These are phyloP conservation scores for Quercus wislizeni DNA, from an alignment of 306 rosid genomes.

Conservation along the genomic window DNA sequence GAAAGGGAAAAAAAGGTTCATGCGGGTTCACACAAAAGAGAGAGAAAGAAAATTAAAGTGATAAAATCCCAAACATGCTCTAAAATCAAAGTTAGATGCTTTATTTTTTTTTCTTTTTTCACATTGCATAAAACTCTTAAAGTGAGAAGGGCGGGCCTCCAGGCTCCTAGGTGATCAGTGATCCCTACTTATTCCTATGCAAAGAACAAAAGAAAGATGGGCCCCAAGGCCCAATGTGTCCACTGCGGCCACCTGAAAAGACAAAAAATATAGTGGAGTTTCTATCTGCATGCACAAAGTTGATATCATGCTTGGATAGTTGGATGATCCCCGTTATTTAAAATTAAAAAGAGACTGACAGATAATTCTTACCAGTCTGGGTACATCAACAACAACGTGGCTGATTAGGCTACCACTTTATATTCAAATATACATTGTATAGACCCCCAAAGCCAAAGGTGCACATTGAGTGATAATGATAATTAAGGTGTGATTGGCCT, in stretches of 20 bases:
- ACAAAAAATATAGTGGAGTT: slow-evolving; percentile 31
- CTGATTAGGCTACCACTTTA: slow-evolving; percentile 30
- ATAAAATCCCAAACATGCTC: slow-evolving; percentile 55
- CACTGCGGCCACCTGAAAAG: slow-evolving; percentile 47
- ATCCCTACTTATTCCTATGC: slow-evolving; percentile 6
- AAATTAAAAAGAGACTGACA: slow-evolving; percentile 13
- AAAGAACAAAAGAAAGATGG: slow-evolving; percentile 9
- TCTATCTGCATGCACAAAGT: slow-evolving; percentile 41
- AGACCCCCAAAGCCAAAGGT: too few relatives aligned
- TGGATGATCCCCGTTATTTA: slow-evolving; percentile 33
- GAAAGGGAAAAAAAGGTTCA: slow-evolving; percentile 2
- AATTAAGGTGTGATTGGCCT: background rate
- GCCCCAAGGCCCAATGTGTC: slow-evolving; percentile 36
- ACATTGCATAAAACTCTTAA: slow-evolving; percentile 23
- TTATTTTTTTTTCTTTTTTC: slow-evolving; percentile 12
- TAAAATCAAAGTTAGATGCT: slow-evolving; percentile 30
- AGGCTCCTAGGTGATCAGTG: background rate
- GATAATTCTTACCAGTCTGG: slow-evolving; percentile 8
- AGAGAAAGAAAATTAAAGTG: slow-evolving; percentile 28
- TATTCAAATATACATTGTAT: background rate
- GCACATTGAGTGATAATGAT: background rate
- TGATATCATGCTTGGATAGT: slow-evolving; percentile 25
- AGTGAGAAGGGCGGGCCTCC: slow-evolving; percentile 2
- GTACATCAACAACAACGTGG: background rate
- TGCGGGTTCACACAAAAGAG: slow-evolving; percentile 26